These are phyloP conservation scores for Cladosporium sp. DNA, from an alignment of 2,329 filamentous ascomycete species.

Conservation along the genomic window DNA sequence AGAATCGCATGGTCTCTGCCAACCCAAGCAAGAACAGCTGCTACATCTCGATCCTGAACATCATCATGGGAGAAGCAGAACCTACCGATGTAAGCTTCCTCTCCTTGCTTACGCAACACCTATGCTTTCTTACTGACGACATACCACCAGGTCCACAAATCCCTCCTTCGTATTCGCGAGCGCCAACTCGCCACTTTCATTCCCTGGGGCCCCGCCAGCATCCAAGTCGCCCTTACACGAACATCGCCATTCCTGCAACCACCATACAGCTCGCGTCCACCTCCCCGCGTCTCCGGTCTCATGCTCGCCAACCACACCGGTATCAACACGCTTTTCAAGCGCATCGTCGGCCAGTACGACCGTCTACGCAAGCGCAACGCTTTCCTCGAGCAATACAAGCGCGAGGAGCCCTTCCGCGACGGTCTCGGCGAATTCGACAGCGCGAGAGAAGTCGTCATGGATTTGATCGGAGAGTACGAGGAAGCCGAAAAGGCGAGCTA, in stretches of 20 bases:
- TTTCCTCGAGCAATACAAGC: slow-evolving; percentile 94
- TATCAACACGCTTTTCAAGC: slow-evolving; percentile 93
- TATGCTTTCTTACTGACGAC: slow-evolving; percentile 5
- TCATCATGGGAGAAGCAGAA: slow-evolving; percentile 97
- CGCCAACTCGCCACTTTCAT: slow-evolving; percentile 93
- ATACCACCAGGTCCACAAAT: slow-evolving; percentile 74
- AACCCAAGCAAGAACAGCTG: slow-evolving; percentile 94
- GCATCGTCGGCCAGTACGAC: slow-evolving; percentile 88
- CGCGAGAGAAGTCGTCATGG: slow-evolving; percentile 82
- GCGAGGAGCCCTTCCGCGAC: slow-evolving; percentile 87
- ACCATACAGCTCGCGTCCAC: slow-evolving; percentile 87
- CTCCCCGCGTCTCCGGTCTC: slow-evolving; percentile 80
- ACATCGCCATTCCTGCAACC: slow-evolving; percentile 94
- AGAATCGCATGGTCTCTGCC: slow-evolving; percentile 98
- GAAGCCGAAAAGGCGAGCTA: slow-evolving; percentile 90
- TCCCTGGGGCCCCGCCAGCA: slow-evolving; percentile 95
- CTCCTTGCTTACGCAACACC: neutral
- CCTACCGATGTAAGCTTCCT: slow-evolving; percentile 68
- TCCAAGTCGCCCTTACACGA: slow-evolving; percentile 94
- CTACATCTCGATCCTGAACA: slow-evolving; percentile 98
- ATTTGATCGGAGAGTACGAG: slow-evolving; percentile 91
- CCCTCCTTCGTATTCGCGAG: slow-evolving; percentile 89
- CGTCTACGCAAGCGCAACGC: slow-evolving; percentile 93
- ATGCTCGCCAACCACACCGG: slow-evolving; percentile 99
- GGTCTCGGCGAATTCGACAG: slow-evolving; percentile 94